Evolutionary conservation across 2,329 filamentous ascomycete species (phyloP).

Genomic region (Hypoxylon sp.): DNA sequence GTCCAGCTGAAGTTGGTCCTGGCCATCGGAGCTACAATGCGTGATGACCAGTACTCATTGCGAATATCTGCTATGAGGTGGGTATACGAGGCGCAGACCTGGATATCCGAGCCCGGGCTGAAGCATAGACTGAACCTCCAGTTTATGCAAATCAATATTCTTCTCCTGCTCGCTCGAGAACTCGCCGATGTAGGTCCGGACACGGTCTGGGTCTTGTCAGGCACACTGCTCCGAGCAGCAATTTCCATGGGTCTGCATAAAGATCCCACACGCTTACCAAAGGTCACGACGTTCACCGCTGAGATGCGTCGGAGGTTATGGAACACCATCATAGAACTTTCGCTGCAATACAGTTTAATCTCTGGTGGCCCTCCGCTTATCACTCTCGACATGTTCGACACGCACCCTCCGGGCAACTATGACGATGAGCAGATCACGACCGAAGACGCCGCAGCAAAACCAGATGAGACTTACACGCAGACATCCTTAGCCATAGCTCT

Average conservation of each 20-base stretch:
- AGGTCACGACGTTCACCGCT: slow-evolving; percentile 46
- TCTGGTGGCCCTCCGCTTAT: slow-evolving; percentile 58
- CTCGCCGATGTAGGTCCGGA: slow-evolving; percentile 52
- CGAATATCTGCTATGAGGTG: slow-evolving; percentile 60
- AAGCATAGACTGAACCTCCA: slow-evolving; percentile 61
- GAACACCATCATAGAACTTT: slow-evolving; percentile 61
- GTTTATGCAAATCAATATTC: slow-evolving; percentile 57
- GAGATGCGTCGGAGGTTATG: slow-evolving; percentile 62
- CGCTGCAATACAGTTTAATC: slow-evolving; percentile 55
- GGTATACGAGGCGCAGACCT: slow-evolving; percentile 66
- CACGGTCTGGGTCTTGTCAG: slow-evolving; percentile 58
- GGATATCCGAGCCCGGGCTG: slow-evolving; percentile 61
- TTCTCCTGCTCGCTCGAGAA: slow-evolving; percentile 56
- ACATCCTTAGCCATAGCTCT: slow-evolving; percentile 53
- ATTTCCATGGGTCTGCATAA: slow-evolving; percentile 61
- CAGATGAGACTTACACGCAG: slow-evolving; percentile 51
- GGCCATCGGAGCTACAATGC: slow-evolving; percentile 62
- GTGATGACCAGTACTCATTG: slow-evolving; percentile 60
- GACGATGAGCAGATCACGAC: slow-evolving; percentile 58
- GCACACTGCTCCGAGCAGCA: slow-evolving; percentile 55
- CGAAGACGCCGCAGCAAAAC: slow-evolving; percentile 44
- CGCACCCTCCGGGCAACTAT: slow-evolving; percentile 57
- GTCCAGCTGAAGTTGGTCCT: slow-evolving; percentile 66
- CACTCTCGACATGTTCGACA: slow-evolving; percentile 57
- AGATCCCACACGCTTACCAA: slow-evolving; percentile 54